phyloP scores from a whole-genome alignment of 2,329 filamentous ascomycete genomes.

The Teratosphaeria pseudoeucalypti region DNA sequence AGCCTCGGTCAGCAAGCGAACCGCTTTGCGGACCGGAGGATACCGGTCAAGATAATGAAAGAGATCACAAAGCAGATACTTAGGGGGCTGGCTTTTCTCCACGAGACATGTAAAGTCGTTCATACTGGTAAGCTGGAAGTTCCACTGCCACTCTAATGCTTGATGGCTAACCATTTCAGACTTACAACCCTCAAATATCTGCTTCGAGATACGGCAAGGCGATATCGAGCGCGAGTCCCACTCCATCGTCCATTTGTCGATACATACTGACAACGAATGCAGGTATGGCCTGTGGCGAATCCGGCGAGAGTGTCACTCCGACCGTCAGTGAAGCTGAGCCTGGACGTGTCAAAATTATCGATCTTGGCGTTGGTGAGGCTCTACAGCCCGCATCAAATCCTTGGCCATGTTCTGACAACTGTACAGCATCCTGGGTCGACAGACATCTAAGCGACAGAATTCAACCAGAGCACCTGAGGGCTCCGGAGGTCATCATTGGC shows the following conservation, averaged over 20 bases:
- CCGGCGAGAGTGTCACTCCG: slow-evolving; percentile 3
- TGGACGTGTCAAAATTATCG: slow-evolving; percentile 15
- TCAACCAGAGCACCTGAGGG: slow-evolving; percentile 18
- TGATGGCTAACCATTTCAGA: slow-evolving; percentile 5
- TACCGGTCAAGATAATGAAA: slow-evolving; percentile 4
- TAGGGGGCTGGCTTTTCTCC: slow-evolving; percentile 9
- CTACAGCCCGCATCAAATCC: no score
- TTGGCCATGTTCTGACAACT: not conserved
- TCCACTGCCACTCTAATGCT: not conserved
- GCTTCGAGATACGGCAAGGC: slow-evolving; percentile 9
- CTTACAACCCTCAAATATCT: slow-evolving; percentile 20
- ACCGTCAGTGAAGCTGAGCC: slow-evolving; percentile 2
- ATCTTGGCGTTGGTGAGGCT: slow-evolving; percentile 13
- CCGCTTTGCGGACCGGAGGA: slow-evolving; percentile 1
- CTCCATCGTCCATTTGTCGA: not conserved
- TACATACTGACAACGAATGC: not conserved
- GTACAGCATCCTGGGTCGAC: slow-evolving; percentile 11
- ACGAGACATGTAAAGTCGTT: slow-evolving; percentile 8
- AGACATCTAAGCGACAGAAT: slow-evolving; percentile 16
- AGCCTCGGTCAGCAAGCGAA: not conserved
- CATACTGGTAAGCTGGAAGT: slow-evolving; percentile 6
- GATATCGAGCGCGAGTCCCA: slow-evolving; percentile 2
- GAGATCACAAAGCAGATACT: slow-evolving; percentile 12
- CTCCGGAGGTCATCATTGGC: slow-evolving; percentile 20
- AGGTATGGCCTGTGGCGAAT: slow-evolving; percentile 3